Conservation (phyloP, 176 grass and related monocot species). For the Raddia distichophylla region DNA sequence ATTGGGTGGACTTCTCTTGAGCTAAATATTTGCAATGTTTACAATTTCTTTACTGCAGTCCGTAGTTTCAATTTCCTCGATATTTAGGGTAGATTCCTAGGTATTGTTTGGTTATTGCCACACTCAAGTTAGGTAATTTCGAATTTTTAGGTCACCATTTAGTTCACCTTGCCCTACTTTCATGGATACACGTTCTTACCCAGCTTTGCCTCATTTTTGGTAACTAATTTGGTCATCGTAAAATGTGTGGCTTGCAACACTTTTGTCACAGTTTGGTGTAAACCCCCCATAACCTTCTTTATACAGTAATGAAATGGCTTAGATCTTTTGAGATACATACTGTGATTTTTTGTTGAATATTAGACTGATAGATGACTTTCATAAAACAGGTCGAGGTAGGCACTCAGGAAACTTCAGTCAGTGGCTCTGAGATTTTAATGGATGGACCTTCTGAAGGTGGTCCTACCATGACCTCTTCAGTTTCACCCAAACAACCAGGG, state of each 20-base stretch:
- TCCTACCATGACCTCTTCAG: constrained; percentile 39
- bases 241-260: constrained; percentile 18
- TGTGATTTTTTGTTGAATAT: constrained; percentile 31
- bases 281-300: neutral
- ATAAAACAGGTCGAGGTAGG: constrained; percentile 48
- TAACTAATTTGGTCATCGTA: neutral
- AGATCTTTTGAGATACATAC: neutral
- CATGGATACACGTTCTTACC: neutral
- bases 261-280: neutral
- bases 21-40: neutral
- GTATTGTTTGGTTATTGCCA: neutral
- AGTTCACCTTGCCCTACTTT: neutral
- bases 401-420: constrained; percentile 63
- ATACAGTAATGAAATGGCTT: constrained; percentile 1
- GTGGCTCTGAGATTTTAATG: constrained; percentile 58
- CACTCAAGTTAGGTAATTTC: neutral
- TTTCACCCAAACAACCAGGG: constrained; percentile 48
- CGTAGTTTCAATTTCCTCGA: neutral
- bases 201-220: neutral
- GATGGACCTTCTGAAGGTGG: constrained; percentile 56
- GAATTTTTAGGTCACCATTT: neutral
- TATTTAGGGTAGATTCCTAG: constrained; percentile 13
- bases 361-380: constrained; percentile 3
- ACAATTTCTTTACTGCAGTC: neutral
- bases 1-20: neutral